Percentiles rank a stretch among this genome's conserved stretches.
Evolutionary conservation across 306 rosid genomes (phyloP).

Genomic region (Pterocarpus santalinus): DNA sequence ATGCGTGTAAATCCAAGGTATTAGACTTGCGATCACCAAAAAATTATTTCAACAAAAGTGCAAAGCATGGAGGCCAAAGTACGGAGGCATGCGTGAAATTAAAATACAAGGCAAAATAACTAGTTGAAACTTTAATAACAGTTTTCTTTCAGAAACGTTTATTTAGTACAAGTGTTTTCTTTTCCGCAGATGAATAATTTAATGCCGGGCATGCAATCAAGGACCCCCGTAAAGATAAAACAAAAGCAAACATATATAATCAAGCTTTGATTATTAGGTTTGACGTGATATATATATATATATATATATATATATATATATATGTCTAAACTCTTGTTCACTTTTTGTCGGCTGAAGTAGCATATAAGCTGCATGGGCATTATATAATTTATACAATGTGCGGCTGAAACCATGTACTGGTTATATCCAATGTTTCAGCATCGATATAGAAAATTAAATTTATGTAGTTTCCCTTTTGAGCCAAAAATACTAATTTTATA

Average conservation of each 20-base stretch:
- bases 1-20: too few relatives aligned
- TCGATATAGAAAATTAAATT: neutral
- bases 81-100: neutral
- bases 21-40: too few relatives aligned
- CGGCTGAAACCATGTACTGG: neutral
- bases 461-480: neutral
- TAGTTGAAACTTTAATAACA: neutral
- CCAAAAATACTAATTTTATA: neutral
- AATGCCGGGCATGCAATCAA: conserved; percentile 22
- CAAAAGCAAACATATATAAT: neutral
- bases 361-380: neutral
- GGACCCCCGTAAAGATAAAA: neutral
- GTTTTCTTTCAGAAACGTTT: neutral
- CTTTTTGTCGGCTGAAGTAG: conserved; percentile 13
- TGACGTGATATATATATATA: neutral
- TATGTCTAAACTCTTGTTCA: neutral
- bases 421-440: conserved; percentile 10
- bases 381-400: neutral
- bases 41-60: too few relatives aligned
- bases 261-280: conserved; percentile 6
- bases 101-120: neutral
- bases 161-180: neutral
- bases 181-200: conserved; percentile 22
- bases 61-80: neutral
- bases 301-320: neutral